A percentile compares a stretch with the other conserved stretches of the same genome.
phyloP scores from a whole-genome alignment of 2,329 filamentous ascomycete species.

The Colletotrichum sp. region DNA sequence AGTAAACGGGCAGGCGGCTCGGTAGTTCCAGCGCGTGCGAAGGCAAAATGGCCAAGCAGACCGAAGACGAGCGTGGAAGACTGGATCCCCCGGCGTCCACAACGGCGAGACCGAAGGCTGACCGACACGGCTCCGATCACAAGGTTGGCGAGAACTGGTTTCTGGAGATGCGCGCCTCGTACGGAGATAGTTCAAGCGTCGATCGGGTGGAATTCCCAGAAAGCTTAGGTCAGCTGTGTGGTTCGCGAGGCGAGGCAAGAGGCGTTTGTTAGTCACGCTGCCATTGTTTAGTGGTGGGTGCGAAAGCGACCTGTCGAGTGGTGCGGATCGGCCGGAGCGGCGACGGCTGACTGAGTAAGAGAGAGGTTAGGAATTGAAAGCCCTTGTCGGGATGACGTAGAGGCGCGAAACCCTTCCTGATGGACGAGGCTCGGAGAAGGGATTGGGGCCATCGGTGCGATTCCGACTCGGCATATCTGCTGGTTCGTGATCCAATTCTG shows the following conservation, averaged over 20 bases:
- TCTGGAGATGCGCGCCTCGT: not conserved
- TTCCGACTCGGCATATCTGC: slow-evolving; percentile 4
- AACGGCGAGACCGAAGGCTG: slow-evolving; percentile 15
- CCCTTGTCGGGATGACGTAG: slow-evolving; percentile 16
- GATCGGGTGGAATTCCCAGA: slow-evolving; percentile 1
- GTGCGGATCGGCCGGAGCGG: slow-evolving; percentile 20
- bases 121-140: slow-evolving; percentile 18
- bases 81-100: not conserved
- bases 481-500: not conserved
- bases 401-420: not conserved
- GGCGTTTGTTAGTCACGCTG: slow-evolving; percentile 6
- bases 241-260: slow-evolving; percentile 7
- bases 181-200: not conserved
- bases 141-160: not conserved
- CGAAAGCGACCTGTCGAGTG: not conserved
- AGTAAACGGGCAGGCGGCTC: not conserved
- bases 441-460: not conserved
- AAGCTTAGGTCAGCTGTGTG: slow-evolving; percentile 11
- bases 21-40: not conserved
- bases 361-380: not conserved
- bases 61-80: not conserved
- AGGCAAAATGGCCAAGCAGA: slow-evolving; percentile 12
- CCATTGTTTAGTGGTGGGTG: not conserved
- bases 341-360: slow-evolving; percentile 11
- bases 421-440: slow-evolving; percentile 4